Base-by-base conservation (phyloP, 345 rosid genomes). In the Dovyalis caffra region DNA sequence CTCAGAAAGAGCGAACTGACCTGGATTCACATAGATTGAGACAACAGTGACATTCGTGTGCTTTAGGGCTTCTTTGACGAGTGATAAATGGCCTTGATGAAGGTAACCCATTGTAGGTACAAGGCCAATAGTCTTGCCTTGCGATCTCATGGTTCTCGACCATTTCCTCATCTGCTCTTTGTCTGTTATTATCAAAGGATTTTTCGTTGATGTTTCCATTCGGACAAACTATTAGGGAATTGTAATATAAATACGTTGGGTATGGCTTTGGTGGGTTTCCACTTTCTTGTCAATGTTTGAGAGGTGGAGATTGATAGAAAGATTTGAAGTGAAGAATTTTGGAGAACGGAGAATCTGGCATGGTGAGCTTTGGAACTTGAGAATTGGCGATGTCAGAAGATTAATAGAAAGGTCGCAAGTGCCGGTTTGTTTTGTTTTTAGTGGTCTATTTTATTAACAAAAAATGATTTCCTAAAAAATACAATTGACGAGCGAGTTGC, bases 51-150 rank as follows among this genome's bases (percentile, higher is more conserved):
- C 68, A 77, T 88, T 78, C 68, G 88, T 37, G 69, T 64, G 90
- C 16, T 49, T 74, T 33, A 67, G 87, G 63, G 97, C 93, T 76
- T 91, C 82, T 63, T 83, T 77, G 61, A 95, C 81, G 69, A 95
- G 95, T 11, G 95, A 86, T 35, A 95, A 69, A 80, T 95, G 99
- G 69, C 94, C 97, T 56, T 85, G 83, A 76, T 95, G 98, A 64
- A 95, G 98, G 78, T 84, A 95, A 47, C 98, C 99, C 99, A 95
- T 92, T 11, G 97, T 91, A 70, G 98, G 96, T 6, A 92, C 93
- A 1, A 91, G 73, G 20, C 88, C 93, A n/a, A 95, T 85, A 68
- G 85, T 85, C 79, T 87, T 89, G 68, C 94, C 92, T 73, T 83
- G 82, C 23, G 86, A 79, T 74, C 97, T 82, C 83, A 83, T 72